Base-by-base conservation (phyloP, 2,329 filamentous ascomycete species). In the Coniochaeta hoffmannii region DNA sequence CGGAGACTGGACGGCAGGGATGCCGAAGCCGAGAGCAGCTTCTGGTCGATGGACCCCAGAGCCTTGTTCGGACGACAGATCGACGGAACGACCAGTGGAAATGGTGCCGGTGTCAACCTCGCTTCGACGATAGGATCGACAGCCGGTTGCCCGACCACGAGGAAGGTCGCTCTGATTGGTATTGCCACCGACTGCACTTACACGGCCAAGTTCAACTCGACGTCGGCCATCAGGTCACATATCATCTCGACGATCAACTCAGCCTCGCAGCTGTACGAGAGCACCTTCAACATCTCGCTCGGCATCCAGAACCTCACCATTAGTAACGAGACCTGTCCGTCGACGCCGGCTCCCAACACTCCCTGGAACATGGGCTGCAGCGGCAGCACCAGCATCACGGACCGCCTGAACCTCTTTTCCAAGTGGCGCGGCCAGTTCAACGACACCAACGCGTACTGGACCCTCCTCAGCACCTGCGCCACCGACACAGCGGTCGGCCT, bases 141-240 rank as follows among this genome's bases (percentile, higher is more conserved):
- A 0, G 68, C 73, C n/a, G 94, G 94, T 53, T 99, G 94, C 68
- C 93, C 93, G 6, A 86, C 80, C 1, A 93, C 90, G n/a, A 85
- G 91, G 62, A 95, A 89, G 70, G 90, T 99, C 17, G 94, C 94
- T 1, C 78, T 97, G 38, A 83, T 99, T 24, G 94, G 94, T 28
- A 85, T 97, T 35, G 94, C 91, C 9, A 94, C 91, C 0, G 94
- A 99, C 70, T 99, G 94, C 75, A 89, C 84, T 9, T 97, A 97
- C 68, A 90, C 86, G 36, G 76, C 75, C 1, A 77, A 78, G 3
- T 95, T 97, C 68, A 81, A 85, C 59, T 80, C 78, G 22, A 80
- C 80, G 44, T 76, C 82, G 53, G 75, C 82, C n/a, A 81, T 87
- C 24, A 80, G 86, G 55, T 70, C 80, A 59, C 94, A 94, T 67